Evolutionary conservation across 208 protist species (phyloP), one percentile per base, ranked within the genome.

Genomic region (Strigomonas galati): DNA sequence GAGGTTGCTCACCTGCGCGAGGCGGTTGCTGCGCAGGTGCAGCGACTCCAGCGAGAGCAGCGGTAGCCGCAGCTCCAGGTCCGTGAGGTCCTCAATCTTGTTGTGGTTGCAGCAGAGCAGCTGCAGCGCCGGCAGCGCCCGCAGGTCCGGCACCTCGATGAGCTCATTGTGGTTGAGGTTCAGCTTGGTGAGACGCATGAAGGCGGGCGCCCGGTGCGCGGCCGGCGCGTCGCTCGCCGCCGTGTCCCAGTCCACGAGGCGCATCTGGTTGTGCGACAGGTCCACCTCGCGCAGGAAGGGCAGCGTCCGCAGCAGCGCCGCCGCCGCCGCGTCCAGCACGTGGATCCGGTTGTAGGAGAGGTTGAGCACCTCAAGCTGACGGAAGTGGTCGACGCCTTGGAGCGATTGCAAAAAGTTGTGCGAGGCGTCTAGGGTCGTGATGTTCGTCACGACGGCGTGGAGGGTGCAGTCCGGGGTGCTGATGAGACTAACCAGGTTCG

Each of bases 151-250:
- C 9, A 95, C 32, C 48, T 91, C 86, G 27, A 89, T 67, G 0
- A 95, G 68, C n/a, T 72, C 74, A 68, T 95, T 95, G 78, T 93
- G 84, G 0, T 81, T 75, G 10, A 95, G 53, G 64, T 95, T 78
- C 15, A 95, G 63, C 7, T 67, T 26, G 9, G 72, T 76, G 40
- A 95, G 68, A 15, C 44, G 48, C 30, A 67, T 44, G 0, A 71
- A 30, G 19, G 31, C 28, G n/a, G 17, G 27, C 0, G 70, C 65
- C 15, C 60, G 59, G 12, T 75, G 68, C 23, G 54, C 28, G 3
- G 67, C 40, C 28, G 46, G 51, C 0, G 30, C 65, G 23, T 27
- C 62, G 37, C 15, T 59, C 37, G 24, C 37, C 26, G 30, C 21
- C 21, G 23, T 14, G 28, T 78, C 74, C 17, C 91, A 65, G 52